Evolutionary conservation across 352 stramenopile genomes (phyloP).

Genomic region (Achlya hypogyna): DNA sequence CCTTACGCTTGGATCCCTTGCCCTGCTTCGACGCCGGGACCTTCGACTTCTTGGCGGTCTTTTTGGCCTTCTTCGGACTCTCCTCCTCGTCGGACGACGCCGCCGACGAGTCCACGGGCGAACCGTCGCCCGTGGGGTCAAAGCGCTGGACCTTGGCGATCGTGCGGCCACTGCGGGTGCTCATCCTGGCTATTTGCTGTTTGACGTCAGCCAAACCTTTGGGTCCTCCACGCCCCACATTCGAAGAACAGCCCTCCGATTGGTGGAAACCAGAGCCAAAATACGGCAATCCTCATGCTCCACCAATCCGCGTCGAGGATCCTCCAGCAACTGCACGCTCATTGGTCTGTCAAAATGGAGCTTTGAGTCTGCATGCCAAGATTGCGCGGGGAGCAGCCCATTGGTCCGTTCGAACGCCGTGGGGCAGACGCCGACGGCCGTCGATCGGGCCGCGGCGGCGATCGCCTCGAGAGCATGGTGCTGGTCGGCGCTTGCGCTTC

Average conservation of each 20-base stretch:
- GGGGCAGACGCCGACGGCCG: too few species aligned
- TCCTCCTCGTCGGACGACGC: background rate
- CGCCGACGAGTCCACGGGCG: background rate
- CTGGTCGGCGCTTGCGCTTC: too few species aligned
- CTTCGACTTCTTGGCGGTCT: slow-evolving; percentile 4
- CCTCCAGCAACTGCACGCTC: too few species aligned
- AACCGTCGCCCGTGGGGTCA: slow-evolving; percentile 1
- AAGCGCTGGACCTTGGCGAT: slow-evolving; percentile 18
- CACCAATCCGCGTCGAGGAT: slow-evolving; percentile 2
- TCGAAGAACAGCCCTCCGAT: background rate
- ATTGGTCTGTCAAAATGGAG: too few species aligned
- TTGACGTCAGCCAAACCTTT: slow-evolving; percentile 2
- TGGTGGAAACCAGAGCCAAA: background rate
- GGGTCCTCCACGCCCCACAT: background rate
- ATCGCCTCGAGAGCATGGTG: too few species aligned
- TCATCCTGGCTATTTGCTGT: slow-evolving; percentile 14
- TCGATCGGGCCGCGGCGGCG: too few species aligned
- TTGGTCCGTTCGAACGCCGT: too few species aligned
- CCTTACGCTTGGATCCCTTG: slow-evolving; percentile 6
- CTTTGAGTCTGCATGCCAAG: too few species aligned
- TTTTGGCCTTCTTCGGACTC: slow-evolving; percentile 12
- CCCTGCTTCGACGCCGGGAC: background rate
- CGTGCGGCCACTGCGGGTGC: slow-evolving; percentile 17
- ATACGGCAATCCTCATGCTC: background rate
- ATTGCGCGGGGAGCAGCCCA: too few species aligned